Base-by-base conservation (phyloP, 2,329 filamentous ascomycete species). In the Rhynchosporium secalis region DNA sequence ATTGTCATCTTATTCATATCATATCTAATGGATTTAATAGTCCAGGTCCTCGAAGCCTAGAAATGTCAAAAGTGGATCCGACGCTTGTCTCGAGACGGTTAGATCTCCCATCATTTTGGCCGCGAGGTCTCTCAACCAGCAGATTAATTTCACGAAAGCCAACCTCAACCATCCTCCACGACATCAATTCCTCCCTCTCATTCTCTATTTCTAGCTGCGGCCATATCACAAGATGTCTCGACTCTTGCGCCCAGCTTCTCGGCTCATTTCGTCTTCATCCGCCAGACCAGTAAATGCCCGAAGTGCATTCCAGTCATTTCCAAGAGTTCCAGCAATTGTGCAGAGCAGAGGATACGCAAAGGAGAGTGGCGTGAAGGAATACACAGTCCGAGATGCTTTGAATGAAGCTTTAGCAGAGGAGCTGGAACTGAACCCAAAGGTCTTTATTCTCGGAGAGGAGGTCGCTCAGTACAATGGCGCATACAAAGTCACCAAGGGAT, bases 401-500 rank as follows among this genome's bases (percentile, higher is more conserved):
- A 99, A 99, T 78, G 94, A 99, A 83, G 95, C 95, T 65, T 88
- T 99, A 75, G 92, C 92, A 54, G 95, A 99, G 83, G 95, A 99
- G 84, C 87, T 99, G 78, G 93, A 97, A 83, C 77, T 79, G 75
- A 96, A 99, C 79, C 84, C 89, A 68, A 98, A 97, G 84, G 93
- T 97, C 72, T 99, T 97, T 78, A 81, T 99, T 71, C 79, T 99
- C 63, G 95, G 95, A 74, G 95, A 99, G 84, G 95, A 99, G 82
- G 95, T 99, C 75, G 95, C 95, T 73, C 95, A 99, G 81, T 99
- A 99, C 84, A 99, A 99, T 79, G 95, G 95, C 83, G 94, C 94
- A 76, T 99, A 99, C 87, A 99, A 99, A 83, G 94, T 99, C 76
- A 99, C 95, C 74, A 97, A 96, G 84, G 95, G 95, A 71, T 86